Evolutionary conservation across 140 eudicot species (phyloP).

Genomic region (Ambrosia hybrid): DNA sequence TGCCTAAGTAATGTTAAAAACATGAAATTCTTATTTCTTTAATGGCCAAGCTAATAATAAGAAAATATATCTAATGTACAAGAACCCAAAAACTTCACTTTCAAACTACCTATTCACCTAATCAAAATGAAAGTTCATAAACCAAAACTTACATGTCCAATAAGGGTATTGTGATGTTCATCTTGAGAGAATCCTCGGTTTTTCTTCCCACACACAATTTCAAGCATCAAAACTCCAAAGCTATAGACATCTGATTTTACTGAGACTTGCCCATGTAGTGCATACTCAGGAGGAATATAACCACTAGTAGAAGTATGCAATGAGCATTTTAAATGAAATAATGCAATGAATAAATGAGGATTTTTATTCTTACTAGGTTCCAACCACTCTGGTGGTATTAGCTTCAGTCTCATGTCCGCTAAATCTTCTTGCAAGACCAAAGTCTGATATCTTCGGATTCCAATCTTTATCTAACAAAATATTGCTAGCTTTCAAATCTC

Average conservation of each 20-base stretch:
- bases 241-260: constrained; percentile 32
- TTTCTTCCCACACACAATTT: constrained; percentile 36
- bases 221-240: constrained; percentile 36
- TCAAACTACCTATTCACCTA: background rate
- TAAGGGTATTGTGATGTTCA: constrained; percentile 21
- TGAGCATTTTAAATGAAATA: background rate
- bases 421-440: constrained; percentile 35
- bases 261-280: constrained; percentile 22
- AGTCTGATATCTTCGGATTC: constrained; percentile 40
- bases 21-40: background rate
- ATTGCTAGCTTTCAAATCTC: constrained; percentile 32
- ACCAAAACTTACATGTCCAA: constrained; percentile 33
- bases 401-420: constrained; percentile 14
- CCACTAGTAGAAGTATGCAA: constrained; percentile 13
- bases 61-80: background rate
- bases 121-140: background rate
- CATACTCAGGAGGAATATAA: constrained; percentile 33
- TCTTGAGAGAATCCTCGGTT: constrained; percentile 33
- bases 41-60: background rate
- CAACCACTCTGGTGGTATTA: constrained; percentile 16
- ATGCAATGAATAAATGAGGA: background rate
- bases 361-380: constrained; percentile 29
- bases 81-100: background rate
- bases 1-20: constrained; percentile 20
- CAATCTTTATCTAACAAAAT: constrained; percentile 28